Evolutionary conservation across 768 basidiomycete genomes (phyloP).

Genomic region (Suillus hirtellus): DNA sequence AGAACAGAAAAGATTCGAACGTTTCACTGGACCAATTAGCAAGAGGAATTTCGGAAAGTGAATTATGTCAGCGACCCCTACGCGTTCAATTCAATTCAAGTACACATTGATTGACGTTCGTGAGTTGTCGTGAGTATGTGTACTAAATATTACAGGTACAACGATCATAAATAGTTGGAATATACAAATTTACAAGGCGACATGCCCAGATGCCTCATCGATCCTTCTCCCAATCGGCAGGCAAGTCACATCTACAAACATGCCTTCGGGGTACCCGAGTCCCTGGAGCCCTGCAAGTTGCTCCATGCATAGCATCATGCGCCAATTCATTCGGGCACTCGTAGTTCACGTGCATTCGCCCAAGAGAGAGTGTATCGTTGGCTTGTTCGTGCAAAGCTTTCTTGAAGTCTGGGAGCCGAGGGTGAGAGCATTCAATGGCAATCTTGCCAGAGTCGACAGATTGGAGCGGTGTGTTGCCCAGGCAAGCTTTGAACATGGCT

Average conservation of each 20-base stretch:
- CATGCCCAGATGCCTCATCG: neutral
- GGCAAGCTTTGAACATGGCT: constrained; percentile 7
- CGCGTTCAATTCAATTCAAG: neutral
- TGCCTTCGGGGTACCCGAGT: neutral
- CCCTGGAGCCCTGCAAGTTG: neutral
- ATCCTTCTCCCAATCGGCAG: constrained; percentile 1
- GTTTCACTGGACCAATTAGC: constrained; percentile 12
- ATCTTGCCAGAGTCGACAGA: constrained; percentile 2
- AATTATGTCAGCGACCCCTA: constrained; percentile 22
- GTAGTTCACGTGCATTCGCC: neutral
- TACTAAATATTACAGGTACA: neutral
- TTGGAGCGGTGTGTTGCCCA: neutral
- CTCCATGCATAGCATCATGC: constrained; percentile 1
- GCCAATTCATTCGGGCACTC: neutral
- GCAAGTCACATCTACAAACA: constrained; percentile 4
- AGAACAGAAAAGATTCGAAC: constrained; percentile 7
- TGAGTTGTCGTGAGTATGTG: neutral
- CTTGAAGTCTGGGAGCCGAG: neutral
- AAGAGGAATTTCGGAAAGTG: constrained; percentile 13
- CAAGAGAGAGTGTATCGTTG: neutral
- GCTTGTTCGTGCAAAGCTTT: neutral
- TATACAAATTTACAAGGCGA: neutral
- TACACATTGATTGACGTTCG: neutral
- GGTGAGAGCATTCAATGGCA: neutral
- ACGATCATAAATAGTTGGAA: neutral